Percentiles rank a stretch among this genome's conserved stretches.
Evolutionary conservation across 495 filamentous ascomycete species (phyloP).

Genomic region (Neurospora sp.): DNA sequence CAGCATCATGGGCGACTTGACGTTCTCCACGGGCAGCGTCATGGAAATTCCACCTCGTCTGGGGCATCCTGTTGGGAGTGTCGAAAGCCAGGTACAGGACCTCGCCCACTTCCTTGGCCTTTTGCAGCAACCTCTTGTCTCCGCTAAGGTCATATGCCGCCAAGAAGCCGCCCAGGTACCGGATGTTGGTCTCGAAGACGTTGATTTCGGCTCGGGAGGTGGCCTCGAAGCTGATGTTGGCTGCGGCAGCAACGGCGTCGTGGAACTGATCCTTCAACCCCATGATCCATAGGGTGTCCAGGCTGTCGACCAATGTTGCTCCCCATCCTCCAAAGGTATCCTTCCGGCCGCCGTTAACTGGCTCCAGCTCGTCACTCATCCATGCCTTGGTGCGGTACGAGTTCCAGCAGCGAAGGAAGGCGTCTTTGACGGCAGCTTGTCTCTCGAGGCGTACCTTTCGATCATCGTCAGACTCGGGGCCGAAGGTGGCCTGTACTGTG

Average conservation of each 20-base stretch:
- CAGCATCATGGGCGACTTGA: conserved; percentile 24
- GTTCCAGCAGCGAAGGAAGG: conserved; percentile 66
- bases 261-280: conserved; percentile 80
- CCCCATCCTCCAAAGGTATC: conserved; percentile 87
- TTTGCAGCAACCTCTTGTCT: conserved; percentile 58
- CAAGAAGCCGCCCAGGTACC: conserved; percentile 69
- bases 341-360: conserved; percentile 43
- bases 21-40: conserved; percentile 18
- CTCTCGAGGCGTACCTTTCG: conserved; percentile 31
- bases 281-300: conserved; percentile 97
- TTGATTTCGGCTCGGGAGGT: conserved; percentile 48
- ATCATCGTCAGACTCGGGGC: conserved; percentile 18
- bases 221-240: conserved; percentile 74
- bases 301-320: conserved; percentile 79
- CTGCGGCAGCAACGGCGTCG: conserved; percentile 66
- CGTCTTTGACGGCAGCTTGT: conserved; percentile 46
- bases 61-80: conserved; percentile 84
- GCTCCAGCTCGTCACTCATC: conserved; percentile 65
- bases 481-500: conserved; percentile 51
- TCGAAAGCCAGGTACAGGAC: conserved; percentile 81
- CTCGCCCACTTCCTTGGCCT: conserved; percentile 74
- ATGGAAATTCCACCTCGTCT: conserved; percentile 52
- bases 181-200: conserved; percentile 72
- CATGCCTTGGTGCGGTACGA: conserved; percentile 70
- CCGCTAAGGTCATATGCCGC: conserved; percentile 67